Evolutionary conservation across 2,329 filamentous ascomycete species (phyloP), one percentile per base, ranked within the genome.

Genomic region (Colletotrichum coccodes): DNA sequence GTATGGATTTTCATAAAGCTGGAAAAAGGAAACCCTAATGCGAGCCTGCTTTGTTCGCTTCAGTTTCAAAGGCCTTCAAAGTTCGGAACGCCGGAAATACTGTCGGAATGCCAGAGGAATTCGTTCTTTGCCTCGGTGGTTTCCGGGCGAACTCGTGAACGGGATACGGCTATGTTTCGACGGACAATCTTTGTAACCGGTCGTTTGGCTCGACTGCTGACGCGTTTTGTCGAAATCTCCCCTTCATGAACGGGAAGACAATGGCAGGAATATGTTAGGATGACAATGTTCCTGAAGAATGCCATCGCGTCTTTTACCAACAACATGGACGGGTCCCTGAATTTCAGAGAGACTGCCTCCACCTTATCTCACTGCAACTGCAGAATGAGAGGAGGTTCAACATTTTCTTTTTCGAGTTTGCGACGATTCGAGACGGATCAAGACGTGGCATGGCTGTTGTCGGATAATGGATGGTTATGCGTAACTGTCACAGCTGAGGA

Each of bases 401-500:
- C 26, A 44, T 26, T 12, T 5, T 4, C 23, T 6, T 8, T 3
- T 14, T 5, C n/a, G 12, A 52, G 34, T 60, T 44, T n/a, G n/a
- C n/a, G n/a, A n/a, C n/a, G n/a, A n/a, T n/a, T n/a, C n/a, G 16
- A 49, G 34, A 52, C 44, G 61, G 36, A 58, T 28, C 52, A 44
- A 42, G 54, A 42, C n/a, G 16, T 30, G 36, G 44, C 26, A 34
- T 44, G 1, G 61, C 23, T 28, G 28, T 12, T 9, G 32, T 18
- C 16, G 9, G 16, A 11, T 6, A 42, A 40, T 30, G 21, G 28
- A 42, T 4, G 28, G 18, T 49, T 49, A 32, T 49, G 42, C 40
- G 18, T n/a, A 34, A 56, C 28, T 8, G 18, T 56, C 36, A 9
- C 36, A 16, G 30, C 14, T 30, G 6, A 23, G 23, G 18, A 23